Percentiles rank a stretch among this genome's conserved stretches.
These are phyloP conservation scores for Dentiscutata heterogama DNA, from an alignment of 371 early-diverging fungal genomes.

Conservation along the genomic window DNA sequence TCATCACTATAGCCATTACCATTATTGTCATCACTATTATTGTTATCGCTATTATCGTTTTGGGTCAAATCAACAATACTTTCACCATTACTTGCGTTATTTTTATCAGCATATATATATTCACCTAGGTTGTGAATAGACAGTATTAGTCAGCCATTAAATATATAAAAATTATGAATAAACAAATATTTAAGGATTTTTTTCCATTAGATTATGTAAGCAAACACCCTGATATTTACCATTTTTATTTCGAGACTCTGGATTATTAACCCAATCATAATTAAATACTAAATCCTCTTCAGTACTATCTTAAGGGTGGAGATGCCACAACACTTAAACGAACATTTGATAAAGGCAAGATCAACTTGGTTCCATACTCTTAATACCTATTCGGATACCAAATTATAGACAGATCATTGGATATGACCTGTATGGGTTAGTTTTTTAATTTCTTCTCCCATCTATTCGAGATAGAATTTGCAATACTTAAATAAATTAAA, in stretches of 20 bases:
- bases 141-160: too few species aligned
- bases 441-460: background rate
- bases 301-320: background rate
- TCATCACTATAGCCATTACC: too few species aligned
- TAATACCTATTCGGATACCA: background rate
- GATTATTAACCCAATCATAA: background rate
- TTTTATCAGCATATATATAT: background rate
- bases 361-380: background rate
- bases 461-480: background rate
- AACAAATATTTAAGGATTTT: too few species aligned
- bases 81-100: background rate
- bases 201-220: too few species aligned
- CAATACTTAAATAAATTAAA: background rate
- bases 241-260: background rate
- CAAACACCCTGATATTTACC: too few species aligned
- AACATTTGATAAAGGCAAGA: background rate
- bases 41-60: too few species aligned
- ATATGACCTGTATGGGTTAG: background rate
- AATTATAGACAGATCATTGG: background rate
- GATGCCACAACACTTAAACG: constrained; percentile 22
- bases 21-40: too few species aligned
- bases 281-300: background rate
- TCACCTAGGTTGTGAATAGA: background rate
- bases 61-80: background rate
- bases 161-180: too few species aligned